Evolutionary conservation across 2,329 filamentous ascomycete species (phyloP), one percentile per base, ranked within the genome.

Genomic region (Ophiognomonia clavigignenti-juglandacearum): DNA sequence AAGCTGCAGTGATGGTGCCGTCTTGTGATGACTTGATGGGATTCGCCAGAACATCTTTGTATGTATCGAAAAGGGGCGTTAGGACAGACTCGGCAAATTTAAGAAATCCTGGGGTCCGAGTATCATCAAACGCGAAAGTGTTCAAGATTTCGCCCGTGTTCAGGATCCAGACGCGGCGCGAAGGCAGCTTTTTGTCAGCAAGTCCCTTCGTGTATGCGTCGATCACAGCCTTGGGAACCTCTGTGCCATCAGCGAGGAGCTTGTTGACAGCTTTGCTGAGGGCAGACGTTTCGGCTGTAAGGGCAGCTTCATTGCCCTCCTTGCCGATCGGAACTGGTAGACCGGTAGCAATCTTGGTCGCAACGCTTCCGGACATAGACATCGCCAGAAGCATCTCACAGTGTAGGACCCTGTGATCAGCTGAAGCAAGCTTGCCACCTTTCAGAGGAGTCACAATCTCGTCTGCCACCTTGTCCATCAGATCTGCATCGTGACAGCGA

Each of bases 261-360:
- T 77, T 79, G 10, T 70, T 68, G 27, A 85, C 68, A 57, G 87
- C 85, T 50, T 78, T 77, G 44, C 81, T 76, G 46, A 97, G 73
- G 4, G 87, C 78, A 27, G 75, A 74, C 6, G 90, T 82, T 64
- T 96, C 89, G 9, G 87, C 83, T 35, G 80, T 75, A 22, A 96
- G 71, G 35, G 91, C 91, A 29, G 76, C 70, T 64, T 98, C 93
- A 57, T 95, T 97, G 7, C 90, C 83, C 67, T 98, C 93, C 60
- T 96, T 96, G 6, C 78, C 69, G 16, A 86, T 83, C 13, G 89
- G 72, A 16, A 80, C 67, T 6, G 85, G 80, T 49, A 97, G 74
- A 6, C 79, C 80, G 41, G 74, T 69, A 1, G 82, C 76, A 24
- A 92, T 74, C 55, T 86, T 86, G 48, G 77, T 73, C 1, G 87